Evolutionary conservation across 257 asterid species (phyloP), one percentile per base, ranked within the genome.

Genomic region (Voacanga thouarsii): DNA sequence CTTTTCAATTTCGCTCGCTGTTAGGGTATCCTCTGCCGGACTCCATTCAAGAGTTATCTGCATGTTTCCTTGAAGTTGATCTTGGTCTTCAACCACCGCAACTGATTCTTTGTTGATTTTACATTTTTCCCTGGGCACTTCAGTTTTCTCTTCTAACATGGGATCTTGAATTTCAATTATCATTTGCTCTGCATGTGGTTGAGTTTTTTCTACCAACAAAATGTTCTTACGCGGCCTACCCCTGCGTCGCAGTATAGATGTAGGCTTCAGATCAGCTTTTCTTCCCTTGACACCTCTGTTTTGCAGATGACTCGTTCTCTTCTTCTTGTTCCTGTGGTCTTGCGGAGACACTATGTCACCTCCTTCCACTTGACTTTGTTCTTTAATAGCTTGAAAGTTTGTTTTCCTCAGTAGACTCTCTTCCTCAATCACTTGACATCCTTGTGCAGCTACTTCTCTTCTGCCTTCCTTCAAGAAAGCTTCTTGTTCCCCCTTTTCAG

Each of bases 191-290:
- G 10, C 43, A 16, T 43, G 37, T 47, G 28, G 47, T 30, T 69
- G 68, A 60, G 23, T 64, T 72, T 64, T 33, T 53, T 64, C 56
- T 18, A 21, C 77, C 24, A 15, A 53, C 45, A 44, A 61, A 39
- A 37, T 19, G 44, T 82, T 57, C 67, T 68, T 53, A 21, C 64
- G 21, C 0, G 61, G 79, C 79, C 79, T 65, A 43, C 72, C 39
- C 75, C 57, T 37, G 14, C 51, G 18, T 66, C 69, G 56, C 74
- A 74, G 69, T 21, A 49, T 5, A 30, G 37, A 1, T 65, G 9
- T 47, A 77, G 43, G 21, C 64, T 39, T 71, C 71, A 43, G 39
- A 68, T 21, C 43, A 47, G 59, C 24, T n/a, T 26, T 30, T 26
- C 24, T 47, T n/a, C 24, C 60, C 43, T 47, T 71, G 6, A 2